Base-by-base conservation (phyloP, 495 filamentous ascomycete species). In the Thermothielavioides terrestris region DNA sequence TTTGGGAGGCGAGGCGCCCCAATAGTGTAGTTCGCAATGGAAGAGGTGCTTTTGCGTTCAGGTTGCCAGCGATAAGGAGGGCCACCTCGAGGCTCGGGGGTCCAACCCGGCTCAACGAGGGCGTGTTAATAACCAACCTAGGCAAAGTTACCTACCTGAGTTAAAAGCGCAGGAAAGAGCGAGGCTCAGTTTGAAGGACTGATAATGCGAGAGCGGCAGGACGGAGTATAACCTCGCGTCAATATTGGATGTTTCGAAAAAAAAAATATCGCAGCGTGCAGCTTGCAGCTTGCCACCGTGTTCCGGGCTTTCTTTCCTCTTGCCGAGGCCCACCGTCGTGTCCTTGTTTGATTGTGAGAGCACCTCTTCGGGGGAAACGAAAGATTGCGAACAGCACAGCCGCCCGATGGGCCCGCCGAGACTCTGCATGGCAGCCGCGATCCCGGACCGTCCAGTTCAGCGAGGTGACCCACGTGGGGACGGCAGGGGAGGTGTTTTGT, bases 1-100 rank as follows among this genome's bases (percentile, higher is more conserved):
- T 54, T 59, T 42, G 42, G 50, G 44, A 42, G 23, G 14, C 35
- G 47, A 46, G 55, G 58, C 46, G 53, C 43, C 52, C 40, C 53
- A 52, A 52, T 56, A 52, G n/a, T n/a, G n/a, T n/a, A n/a, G 42
- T 49, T 36, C 15, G 22, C n/a, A 11, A 21, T 39, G 17, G 15
- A 42, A 43, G 25, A 11, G 26, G 20, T 12, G 15, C 17, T n/a
- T n/a, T n/a, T 31, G 41, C 6, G 31, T 51, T 43, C 7, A 3
- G 41, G 11, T 30, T 34, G 10, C 27, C 31, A 34, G 3, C 21
- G 34, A 23, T n/a, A 35, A 37, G 27, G n/a, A n/a, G n/a, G n/a
- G n/a, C n/a, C n/a, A n/a, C n/a, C n/a, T n/a, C n/a, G n/a, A n/a
- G n/a, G n/a, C n/a, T n/a, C n/a, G n/a, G n/a, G n/a, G n/a, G n/a